These are phyloP conservation scores for Madurella fahalii DNA, from an alignment of 2,329 filamentous ascomycete species.

Conservation along the genomic window DNA sequence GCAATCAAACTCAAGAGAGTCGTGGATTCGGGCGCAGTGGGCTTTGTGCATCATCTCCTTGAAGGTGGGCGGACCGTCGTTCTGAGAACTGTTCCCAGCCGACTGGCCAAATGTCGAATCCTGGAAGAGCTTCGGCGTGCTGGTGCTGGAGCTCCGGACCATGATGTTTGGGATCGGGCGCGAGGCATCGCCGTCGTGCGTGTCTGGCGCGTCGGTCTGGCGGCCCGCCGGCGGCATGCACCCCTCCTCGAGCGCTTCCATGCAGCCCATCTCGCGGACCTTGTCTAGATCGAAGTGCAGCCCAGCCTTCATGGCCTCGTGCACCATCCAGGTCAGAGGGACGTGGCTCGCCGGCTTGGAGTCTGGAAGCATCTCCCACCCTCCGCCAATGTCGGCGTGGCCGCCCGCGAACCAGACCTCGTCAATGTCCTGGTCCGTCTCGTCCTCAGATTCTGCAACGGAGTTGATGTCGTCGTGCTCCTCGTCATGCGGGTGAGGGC, in stretches of 20 bases:
- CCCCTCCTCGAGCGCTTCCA: slow-evolving; percentile 39
- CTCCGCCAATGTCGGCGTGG: slow-evolving; percentile 75
- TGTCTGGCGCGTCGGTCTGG: not conserved
- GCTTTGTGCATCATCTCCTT: slow-evolving; percentile 56
- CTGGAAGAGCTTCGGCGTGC: slow-evolving; percentile 21
- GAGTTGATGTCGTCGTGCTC: slow-evolving; percentile 28
- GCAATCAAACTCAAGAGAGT: slow-evolving; percentile 62
- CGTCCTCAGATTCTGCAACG: slow-evolving; percentile 41
- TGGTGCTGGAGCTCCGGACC: slow-evolving; percentile 22
- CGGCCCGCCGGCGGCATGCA: not conserved
- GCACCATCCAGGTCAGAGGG: slow-evolving; percentile 64
- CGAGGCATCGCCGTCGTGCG: not conserved
- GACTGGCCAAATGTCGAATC: slow-evolving; percentile 4
- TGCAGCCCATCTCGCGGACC: slow-evolving; percentile 62
- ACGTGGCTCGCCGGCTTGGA: slow-evolving; percentile 62
- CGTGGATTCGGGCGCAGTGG: slow-evolving; percentile 57
- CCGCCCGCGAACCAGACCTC: slow-evolving; percentile 79
- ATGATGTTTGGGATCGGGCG: slow-evolving; percentile 24
- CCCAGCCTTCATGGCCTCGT: slow-evolving; percentile 57
- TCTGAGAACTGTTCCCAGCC: not conserved
- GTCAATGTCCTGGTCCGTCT: slow-evolving; percentile 64
- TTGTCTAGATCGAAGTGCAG: slow-evolving; percentile 67
- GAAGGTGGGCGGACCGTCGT: slow-evolving; percentile 40
- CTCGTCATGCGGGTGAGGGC: slow-evolving; percentile 15
- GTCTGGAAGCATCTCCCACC: slow-evolving; percentile 58